Conservation (phyloP, 2,329 filamentous ascomycete species). For the Cordyceps fumosorosea region DNA sequence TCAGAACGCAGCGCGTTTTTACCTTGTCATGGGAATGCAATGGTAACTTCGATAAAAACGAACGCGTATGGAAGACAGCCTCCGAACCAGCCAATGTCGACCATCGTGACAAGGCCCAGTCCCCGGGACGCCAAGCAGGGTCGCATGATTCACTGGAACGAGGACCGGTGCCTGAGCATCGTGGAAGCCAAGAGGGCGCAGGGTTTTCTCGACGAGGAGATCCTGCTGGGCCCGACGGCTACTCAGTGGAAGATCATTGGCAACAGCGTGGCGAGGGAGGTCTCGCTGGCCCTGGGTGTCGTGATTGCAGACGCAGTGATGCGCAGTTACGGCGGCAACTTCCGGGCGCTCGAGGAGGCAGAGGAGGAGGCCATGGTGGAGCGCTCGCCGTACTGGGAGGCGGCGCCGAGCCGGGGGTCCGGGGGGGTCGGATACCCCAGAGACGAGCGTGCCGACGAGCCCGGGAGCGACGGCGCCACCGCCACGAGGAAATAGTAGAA, state of each 20-base stretch:
- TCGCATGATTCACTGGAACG: constrained; percentile 55
- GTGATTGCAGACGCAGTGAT: constrained; percentile 50
- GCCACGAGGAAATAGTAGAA: background rate
- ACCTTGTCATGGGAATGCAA: constrained; percentile 19
- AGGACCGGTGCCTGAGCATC: constrained; percentile 55
- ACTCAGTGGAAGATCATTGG: constrained; percentile 64
- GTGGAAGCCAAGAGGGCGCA: constrained; percentile 65
- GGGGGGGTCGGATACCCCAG: background rate
- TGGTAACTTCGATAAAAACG: constrained; percentile 28
- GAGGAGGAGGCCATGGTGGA: background rate
- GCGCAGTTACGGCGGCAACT: constrained; percentile 16
- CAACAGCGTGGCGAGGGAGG: constrained; percentile 67
- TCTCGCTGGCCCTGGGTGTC: constrained; percentile 61
- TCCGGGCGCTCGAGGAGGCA: background rate
- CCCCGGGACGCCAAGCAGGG: constrained; percentile 52
- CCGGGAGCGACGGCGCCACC: background rate
- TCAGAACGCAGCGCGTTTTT: constrained; percentile 37
- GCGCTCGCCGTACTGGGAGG: background rate
- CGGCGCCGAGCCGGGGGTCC: background rate
- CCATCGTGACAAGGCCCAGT: constrained; percentile 50
- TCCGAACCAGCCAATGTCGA: constrained; percentile 50
- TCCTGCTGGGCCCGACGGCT: constrained; percentile 51
- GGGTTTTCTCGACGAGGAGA: constrained; percentile 62
- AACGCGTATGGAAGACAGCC: constrained; percentile 47
- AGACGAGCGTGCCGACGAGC: background rate